Evolutionary conservation across 2,329 filamentous ascomycete genomes (phyloP).

Genomic region (Teratosphaeria destructans): DNA sequence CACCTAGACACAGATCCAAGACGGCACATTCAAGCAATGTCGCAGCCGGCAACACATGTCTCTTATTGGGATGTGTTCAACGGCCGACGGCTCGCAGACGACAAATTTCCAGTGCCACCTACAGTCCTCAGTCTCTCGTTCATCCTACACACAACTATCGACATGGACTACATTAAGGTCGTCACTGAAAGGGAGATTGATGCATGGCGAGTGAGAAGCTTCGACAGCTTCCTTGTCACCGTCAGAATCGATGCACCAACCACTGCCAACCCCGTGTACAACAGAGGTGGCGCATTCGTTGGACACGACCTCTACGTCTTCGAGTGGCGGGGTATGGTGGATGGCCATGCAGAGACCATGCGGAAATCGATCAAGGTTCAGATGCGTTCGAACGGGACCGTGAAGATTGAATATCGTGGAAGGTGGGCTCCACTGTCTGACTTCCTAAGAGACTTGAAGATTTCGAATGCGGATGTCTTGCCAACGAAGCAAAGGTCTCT

Average conservation of each 20-base stretch:
- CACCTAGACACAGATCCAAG: background rate
- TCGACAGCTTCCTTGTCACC: constrained; percentile 1
- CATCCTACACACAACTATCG: background rate
- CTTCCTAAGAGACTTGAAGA: background rate
- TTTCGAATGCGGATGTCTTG: background rate
- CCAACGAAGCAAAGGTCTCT: background rate
- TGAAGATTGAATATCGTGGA: background rate
- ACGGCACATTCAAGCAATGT: background rate
- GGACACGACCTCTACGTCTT: constrained; percentile 2
- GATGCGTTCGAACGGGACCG: background rate
- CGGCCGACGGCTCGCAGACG: background rate
- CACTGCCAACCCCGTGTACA: background rate
- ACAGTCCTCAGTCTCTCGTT: background rate
- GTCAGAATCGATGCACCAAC: background rate
- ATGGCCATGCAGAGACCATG: background rate
- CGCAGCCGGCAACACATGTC: background rate
- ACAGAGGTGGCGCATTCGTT: background rate
- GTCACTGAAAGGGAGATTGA: background rate
- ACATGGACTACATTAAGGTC: constrained; percentile 1
- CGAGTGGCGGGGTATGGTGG: background rate
- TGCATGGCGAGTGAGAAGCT: background rate
- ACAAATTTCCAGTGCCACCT: background rate
- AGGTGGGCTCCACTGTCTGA: constrained; percentile 1
- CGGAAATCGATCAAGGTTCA: background rate
- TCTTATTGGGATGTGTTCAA: background rate